phyloP scores from a whole-genome alignment of 768 basidiomycete species.

The Dendrothele bispora region DNA sequence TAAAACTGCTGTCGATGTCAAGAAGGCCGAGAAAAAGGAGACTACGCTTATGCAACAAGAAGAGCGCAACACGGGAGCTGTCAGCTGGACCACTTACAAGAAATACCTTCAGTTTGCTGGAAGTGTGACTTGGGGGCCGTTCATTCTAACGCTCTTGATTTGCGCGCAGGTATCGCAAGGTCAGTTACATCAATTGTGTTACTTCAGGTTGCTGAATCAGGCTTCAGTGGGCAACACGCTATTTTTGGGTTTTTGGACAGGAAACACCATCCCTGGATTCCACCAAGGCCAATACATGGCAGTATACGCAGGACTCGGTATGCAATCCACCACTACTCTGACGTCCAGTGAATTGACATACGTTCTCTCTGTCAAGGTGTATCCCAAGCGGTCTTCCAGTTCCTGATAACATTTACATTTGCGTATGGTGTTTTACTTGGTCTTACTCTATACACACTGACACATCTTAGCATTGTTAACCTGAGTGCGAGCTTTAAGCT shows the following conservation, averaged over 20 bases:
- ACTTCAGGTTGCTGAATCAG: not conserved
- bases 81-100: slow-evolving; percentile 47
- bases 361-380: slow-evolving; percentile 40
- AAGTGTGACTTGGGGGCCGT: slow-evolving; percentile 44
- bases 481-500: slow-evolving; percentile 45
- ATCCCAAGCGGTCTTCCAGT: slow-evolving; percentile 51
- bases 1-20: slow-evolving; percentile 10
- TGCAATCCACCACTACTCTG: slow-evolving; percentile 4
- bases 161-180: slow-evolving; percentile 53
- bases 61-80: slow-evolving; percentile 55
- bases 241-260: slow-evolving; percentile 76
- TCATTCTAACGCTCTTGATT: slow-evolving; percentile 45
- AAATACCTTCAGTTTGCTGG: slow-evolving; percentile 51
- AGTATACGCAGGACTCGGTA: slow-evolving; percentile 49
- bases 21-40: slow-evolving; percentile 1
- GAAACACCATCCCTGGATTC: slow-evolving; percentile 52
- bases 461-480: slow-evolving; percentile 32
- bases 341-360: not conserved
- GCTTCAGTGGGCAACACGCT: slow-evolving; percentile 58
- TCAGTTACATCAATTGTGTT: slow-evolving; percentile 15
- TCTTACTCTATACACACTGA: too few relatives aligned
- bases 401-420: slow-evolving; percentile 48
- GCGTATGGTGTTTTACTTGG: slow-evolving; percentile 34
- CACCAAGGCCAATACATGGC: slow-evolving; percentile 69
- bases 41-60: slow-evolving; percentile 30